Conservation (phyloP, 148 eudicot species). For the Hydrangea macrophylla region DNA sequence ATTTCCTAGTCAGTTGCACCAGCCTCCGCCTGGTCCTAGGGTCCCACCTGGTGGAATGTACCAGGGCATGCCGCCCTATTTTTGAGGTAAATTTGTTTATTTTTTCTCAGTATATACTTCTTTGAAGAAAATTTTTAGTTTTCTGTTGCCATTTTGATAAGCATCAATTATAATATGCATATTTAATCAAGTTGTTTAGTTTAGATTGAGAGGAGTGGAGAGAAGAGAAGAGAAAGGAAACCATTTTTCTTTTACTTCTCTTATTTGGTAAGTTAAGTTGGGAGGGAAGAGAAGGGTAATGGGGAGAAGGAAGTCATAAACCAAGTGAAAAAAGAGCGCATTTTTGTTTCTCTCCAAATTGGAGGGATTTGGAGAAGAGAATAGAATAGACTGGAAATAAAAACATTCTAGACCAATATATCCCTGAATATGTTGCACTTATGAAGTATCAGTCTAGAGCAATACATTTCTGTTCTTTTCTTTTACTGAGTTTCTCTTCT, state of each 20-base stretch:
- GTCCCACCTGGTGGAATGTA: constrained; percentile 75
- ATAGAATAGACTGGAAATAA: too few relatives aligned
- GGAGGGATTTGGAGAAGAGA: too few relatives aligned
- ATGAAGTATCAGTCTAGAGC: too few relatives aligned
- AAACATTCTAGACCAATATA: too few relatives aligned
- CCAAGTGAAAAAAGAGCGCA: too few relatives aligned
- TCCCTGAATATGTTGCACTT: too few relatives aligned
- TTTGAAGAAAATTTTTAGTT: background rate
- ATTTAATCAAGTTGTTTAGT: background rate
- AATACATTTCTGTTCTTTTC: background rate
- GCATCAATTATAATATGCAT: background rate
- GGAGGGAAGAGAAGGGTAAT: too few relatives aligned
- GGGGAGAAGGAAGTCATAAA: background rate
- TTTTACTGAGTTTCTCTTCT: background rate
- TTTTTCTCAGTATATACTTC: background rate
- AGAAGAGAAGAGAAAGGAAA: background rate
- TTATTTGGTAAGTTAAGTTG: background rate
- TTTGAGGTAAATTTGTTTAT: constrained; percentile 52
- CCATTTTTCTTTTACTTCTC: background rate
- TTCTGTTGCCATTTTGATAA: background rate
- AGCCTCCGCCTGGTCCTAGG: constrained; percentile 58
- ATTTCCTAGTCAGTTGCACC: constrained; percentile 43
- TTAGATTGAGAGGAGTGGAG: background rate
- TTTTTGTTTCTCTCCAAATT: background rate
- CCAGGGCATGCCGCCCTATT: constrained; percentile 81